A percentile compares a stretch with the other conserved stretches of the same genome.
Evolutionary conservation across 176 grass and related monocot species (phyloP).

Genomic region (Panicum miliaceum): DNA sequence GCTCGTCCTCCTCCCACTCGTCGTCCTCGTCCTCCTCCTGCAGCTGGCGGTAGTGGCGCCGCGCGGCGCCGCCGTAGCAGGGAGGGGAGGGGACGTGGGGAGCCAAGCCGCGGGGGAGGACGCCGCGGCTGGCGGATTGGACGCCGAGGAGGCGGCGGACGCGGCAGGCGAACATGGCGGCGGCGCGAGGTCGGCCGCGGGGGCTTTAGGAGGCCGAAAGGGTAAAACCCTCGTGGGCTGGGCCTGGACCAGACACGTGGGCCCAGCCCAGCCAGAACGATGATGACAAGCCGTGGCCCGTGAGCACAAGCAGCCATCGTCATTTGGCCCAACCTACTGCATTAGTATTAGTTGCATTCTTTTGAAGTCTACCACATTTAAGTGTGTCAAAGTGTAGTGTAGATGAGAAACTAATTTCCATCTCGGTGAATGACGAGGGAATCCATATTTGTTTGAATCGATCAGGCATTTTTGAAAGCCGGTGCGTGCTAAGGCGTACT

Average conservation of each 20-base stretch:
- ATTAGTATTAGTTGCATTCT: too few species aligned
- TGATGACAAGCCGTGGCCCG: too few species aligned
- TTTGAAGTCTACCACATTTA: too few species aligned
- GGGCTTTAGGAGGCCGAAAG: background rate
- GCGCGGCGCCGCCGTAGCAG: background rate
- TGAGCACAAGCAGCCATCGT: too few species aligned
- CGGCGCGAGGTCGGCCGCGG: background rate
- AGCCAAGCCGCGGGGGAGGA: background rate
- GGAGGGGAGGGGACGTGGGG: background rate
- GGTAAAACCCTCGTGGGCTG: conserved; percentile 6
- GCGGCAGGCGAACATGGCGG: conserved; percentile 29
- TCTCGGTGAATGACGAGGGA: too few species aligned
- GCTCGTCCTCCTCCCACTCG: conserved; percentile 24
- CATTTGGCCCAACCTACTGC: too few species aligned
- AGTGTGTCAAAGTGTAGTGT: too few species aligned
- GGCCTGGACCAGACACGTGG: background rate
- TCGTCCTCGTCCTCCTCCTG: background rate
- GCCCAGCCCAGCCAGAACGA: background rate
- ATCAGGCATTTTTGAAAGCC: too few species aligned
- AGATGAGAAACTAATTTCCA: too few species aligned
- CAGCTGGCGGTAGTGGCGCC: background rate
- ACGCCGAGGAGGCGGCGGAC: background rate
- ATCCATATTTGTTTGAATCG: too few species aligned
- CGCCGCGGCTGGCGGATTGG: background rate
- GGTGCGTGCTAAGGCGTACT: too few species aligned